Evolutionary conservation across 164 flowering plant species (phyloP), one percentile per base, ranked within the genome.

Genomic region (Liriodendron chinense): DNA sequence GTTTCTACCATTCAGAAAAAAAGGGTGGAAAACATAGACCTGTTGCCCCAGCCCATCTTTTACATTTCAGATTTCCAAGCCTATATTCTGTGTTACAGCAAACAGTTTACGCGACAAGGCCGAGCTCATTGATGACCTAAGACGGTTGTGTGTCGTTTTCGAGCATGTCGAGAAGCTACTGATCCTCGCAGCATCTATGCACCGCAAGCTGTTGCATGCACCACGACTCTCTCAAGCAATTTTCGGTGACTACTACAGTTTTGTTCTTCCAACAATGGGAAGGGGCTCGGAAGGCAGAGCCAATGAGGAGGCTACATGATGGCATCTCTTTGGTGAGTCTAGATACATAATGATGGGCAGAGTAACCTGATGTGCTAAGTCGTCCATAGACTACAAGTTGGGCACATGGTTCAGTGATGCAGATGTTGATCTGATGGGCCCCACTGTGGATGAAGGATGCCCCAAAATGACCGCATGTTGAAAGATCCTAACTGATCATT

Each of bases 131-230:
- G 73, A 74, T 73, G 85, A 83, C 75, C 72, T 83, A 14, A 87
- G 79, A 75, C 85, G 92, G 67, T 84, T 96, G 1, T 88, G 92
- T 71, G 73, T 74, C 50, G 85, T 90, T 68, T 91, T 90, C 79
- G 91, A 83, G 74, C 95, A 94, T 78, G 89, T 96, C 63, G 99
- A 96, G 87, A 86, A 84, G 82, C 78, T 96, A 48, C 78, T 89
- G 26, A 79, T 83, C 63, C 69, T 93, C 48, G 96, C 98, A 66
- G 94, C 94, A 73, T 96, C 98, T 78, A 88, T 96, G 67, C 94
- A 91, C 80, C 90, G 90, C 22, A 96, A 92, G 84, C 83, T 96
- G 78, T 71, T 83, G 75, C 83, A 80, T 63, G 94, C 90, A 69
- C 92, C 91, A 28, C 89, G 89, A 49, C 89, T 96, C 25, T 83